Conservation (phyloP, 768 basidiomycete species). For the Multifurca ochricompacta region DNA sequence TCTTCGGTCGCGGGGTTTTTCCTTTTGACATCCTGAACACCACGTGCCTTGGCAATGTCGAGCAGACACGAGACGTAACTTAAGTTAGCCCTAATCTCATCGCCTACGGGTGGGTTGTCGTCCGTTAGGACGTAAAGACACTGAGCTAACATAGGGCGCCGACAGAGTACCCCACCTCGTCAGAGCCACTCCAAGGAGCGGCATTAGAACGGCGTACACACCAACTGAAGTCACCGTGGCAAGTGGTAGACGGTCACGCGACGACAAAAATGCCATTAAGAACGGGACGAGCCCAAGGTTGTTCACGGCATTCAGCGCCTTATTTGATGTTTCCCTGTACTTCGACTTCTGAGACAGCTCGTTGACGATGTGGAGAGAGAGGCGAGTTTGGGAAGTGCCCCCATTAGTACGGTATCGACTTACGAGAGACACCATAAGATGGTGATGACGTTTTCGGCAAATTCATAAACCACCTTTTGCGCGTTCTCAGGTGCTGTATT, state of each 20-base stretch:
- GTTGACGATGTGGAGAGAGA: not conserved
- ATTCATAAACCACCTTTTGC: conserved; percentile 72
- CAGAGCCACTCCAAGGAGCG: not conserved
- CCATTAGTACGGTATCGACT: conserved; percentile 37
- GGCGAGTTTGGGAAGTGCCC: not conserved
- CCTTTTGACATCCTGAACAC: conserved; percentile 26
- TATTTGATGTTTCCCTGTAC: conserved; percentile 82
- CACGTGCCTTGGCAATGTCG: conserved; percentile 43
- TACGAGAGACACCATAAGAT: conserved; percentile 92
- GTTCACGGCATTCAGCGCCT: conserved; percentile 83
- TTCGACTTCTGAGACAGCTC: conserved; percentile 23
- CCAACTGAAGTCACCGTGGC: conserved; percentile 76
- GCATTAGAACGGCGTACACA: conserved; percentile 27
- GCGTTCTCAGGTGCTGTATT: conserved; percentile 60
- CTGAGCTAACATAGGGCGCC: conserved; percentile 56
- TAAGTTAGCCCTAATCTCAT: conserved; percentile 54
- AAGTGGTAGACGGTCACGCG: conserved; percentile 59
- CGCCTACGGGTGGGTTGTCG: conserved; percentile 71
- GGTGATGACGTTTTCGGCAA: conserved; percentile 90
- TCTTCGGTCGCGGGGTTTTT: conserved; percentile 43
- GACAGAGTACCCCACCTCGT: not conserved
- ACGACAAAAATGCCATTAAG: conserved; percentile 80
- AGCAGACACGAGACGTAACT: conserved; percentile 59
- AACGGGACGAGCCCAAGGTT: conserved; percentile 71
- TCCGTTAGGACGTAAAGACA: conserved; percentile 90